These are phyloP conservation scores for Trichoderma sp. DNA, from an alignment of 2,329 filamentous ascomycete species.

Conservation along the genomic window DNA sequence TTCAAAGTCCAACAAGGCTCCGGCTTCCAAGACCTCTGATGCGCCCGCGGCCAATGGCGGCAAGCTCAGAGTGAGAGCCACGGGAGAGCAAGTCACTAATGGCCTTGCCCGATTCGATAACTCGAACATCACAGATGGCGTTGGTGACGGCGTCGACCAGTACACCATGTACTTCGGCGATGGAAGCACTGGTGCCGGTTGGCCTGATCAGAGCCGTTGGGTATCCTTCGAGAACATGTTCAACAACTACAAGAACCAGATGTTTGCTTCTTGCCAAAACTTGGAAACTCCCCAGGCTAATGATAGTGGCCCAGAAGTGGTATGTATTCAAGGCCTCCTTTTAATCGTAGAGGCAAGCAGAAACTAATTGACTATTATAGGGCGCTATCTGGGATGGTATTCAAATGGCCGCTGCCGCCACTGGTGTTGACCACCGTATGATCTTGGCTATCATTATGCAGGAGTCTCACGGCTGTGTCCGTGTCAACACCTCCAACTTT, in stretches of 20 bases:
- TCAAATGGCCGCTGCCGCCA: slow-evolving; percentile 33
- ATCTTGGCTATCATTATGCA: slow-evolving; percentile 49
- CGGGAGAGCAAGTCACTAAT: slow-evolving; percentile 15
- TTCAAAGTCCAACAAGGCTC: not conserved
- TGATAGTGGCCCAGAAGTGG: slow-evolving; percentile 21
- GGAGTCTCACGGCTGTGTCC: slow-evolving; percentile 48
- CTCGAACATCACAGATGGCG: slow-evolving; percentile 24
- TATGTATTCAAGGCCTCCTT: not conserved
- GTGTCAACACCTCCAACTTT: slow-evolving; percentile 44
- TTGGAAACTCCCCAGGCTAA: slow-evolving; percentile 21
- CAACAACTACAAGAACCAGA: slow-evolving; percentile 30
- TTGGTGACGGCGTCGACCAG: slow-evolving; percentile 31
- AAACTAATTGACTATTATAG: slow-evolving; percentile 7
- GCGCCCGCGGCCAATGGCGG: not conserved
- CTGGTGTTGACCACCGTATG: slow-evolving; percentile 43
- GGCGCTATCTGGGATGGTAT: slow-evolving; percentile 34
- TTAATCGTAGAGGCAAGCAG: not conserved
- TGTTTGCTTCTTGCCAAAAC: slow-evolving; percentile 26
- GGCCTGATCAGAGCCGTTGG: slow-evolving; percentile 22
- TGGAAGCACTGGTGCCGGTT: slow-evolving; percentile 18
- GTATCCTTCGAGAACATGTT: slow-evolving; percentile 28
- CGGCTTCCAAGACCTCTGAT: slow-evolving; percentile 4
- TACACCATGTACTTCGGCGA: slow-evolving; percentile 32
- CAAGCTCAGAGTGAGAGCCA: slow-evolving; percentile 1
- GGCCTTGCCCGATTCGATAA: slow-evolving; percentile 16